Conservation (phyloP, 169 alveolate species). For the Plasmodium coatneyi region DNA sequence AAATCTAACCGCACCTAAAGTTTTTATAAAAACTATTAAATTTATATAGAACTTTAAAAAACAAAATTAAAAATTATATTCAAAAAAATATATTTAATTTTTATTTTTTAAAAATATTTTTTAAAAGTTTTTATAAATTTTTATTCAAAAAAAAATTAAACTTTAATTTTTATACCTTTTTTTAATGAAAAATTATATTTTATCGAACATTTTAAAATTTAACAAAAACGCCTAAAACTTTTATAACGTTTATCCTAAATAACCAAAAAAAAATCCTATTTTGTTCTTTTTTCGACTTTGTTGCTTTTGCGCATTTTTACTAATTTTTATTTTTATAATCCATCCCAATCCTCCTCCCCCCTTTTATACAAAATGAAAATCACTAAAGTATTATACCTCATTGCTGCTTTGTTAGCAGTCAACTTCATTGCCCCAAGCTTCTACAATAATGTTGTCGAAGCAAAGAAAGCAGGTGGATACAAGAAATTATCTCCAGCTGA, state of each 20-base stretch:
- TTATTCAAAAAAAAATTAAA: background rate
- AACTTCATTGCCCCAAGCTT: constrained; percentile 47
- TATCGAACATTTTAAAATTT: background rate
- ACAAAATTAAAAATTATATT: background rate
- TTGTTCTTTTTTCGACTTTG: background rate
- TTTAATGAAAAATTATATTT: background rate
- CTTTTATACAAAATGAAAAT: constrained; percentile 37
- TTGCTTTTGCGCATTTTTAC: background rate
- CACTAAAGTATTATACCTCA: constrained; percentile 15
- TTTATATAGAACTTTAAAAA: constrained; percentile 5
- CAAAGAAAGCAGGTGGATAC: constrained; percentile 23
- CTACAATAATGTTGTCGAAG: constrained; percentile 26
- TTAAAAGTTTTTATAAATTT: constrained; percentile 1
- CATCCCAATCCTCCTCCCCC: background rate
- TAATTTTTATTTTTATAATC: background rate
- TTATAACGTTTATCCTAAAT: background rate
- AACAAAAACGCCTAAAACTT: background rate
- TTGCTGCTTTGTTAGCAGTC: constrained; percentile 41
- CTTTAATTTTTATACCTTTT: background rate
- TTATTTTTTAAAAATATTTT: background rate
- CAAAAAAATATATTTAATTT: background rate
- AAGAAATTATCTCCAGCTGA: constrained; percentile 34
- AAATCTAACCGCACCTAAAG: background rate
- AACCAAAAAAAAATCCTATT: background rate
- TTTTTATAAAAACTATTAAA: background rate